Base-by-base conservation (phyloP, 2,329 filamentous ascomycete species). In the Colletotrichum melonis region DNA sequence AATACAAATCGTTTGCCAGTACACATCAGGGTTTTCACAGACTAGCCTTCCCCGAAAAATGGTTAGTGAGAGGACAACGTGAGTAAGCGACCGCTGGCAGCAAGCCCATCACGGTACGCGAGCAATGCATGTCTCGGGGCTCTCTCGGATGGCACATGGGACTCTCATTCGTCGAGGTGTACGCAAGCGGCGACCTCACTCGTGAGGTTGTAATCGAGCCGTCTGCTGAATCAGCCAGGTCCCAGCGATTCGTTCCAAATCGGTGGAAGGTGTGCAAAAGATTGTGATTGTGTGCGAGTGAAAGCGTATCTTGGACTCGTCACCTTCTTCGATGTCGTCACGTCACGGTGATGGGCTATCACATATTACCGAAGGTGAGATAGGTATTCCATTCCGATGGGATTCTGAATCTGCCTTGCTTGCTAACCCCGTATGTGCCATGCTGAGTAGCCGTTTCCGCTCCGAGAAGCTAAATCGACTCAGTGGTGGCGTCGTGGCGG, bases 1-100 rank as follows among this genome's bases (percentile, higher is more conserved):
- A 70, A 38, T 70, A 54, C 30, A 30, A 66, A 59, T 38, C 55
- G 63, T 55, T 54, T 7, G 38, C 42, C 62, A 6, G 49, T 12
- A 30, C 9, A 22, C 9, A 26, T 6, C 49, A 9, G 22, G 16
- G 4, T 22, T n/a, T 38, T 28, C 14, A 16, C 42, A 16, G 22
- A 12, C 12, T 16, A 26, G 22, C 22, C 28, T 3, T 49, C 42
- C 19, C 42, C 4, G 42, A n/a, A 9, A 49, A 8, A 11, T 9
- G n/a, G 42, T 22, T 8, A 22, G 42, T 49, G 42, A 22, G 19
- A 49, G 19, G 9, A 22, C 22, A 30, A 6, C 54, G 30, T 64
- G 28, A 64, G 62, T 64, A 38, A 64, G 62, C 49, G 52, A n/a
- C 28, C 30, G n/a, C 28, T 5, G 42, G 42, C 42, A 49, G 32